Base-by-base conservation (phyloP, 345 rosid species). In the Mercurialis annua region DNA sequence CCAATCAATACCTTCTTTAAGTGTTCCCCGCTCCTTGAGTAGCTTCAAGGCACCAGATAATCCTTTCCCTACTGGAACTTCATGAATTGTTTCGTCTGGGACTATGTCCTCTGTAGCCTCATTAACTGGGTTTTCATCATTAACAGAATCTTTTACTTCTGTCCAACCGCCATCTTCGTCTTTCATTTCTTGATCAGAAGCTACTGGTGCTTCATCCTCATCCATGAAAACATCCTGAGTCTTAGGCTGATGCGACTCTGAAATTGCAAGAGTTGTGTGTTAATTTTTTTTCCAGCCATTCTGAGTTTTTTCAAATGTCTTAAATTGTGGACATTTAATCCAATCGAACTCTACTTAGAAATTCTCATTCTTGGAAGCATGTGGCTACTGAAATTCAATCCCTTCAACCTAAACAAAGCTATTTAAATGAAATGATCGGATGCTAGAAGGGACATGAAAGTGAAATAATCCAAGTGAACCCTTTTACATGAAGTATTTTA, bases 201-300 rank as follows among this genome's bases (percentile, higher is more conserved):
- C 77, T 74, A 65, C 65, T 1, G 84, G 89, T 27, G 81, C 86
- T 80, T 84, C 96, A 74, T 89, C 98, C 83, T 88, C 98, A 5
- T 87, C 99, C 89, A 84, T 88, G 83, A 92, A 89, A 69, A 89
- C 96, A 81, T 88, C 98, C 76, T 89, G 89, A 60, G 69, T 78
- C 40, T 81, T 88, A 59, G 84, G 82, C 80, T 81, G 85, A 59
- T 76, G 83, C 60, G 81, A 82, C 54, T 77, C 99, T 91, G 86
- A 59, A 75, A 79, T 58, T 65, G 65, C 65, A 80, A 72, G 76
- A 54, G 27, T 52, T 62, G 6, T 3, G 17, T 43, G 24, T 59
- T 43, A 23, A 31, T 57, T 44, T 55, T 33, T 14, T 63, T 36
- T 15, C 24, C 17, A 62, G 59, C 44, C 52, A 42, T 53, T 40